Conservation (phyloP, 495 filamentous ascomycete genomes). For the Cercophora samala region DNA sequence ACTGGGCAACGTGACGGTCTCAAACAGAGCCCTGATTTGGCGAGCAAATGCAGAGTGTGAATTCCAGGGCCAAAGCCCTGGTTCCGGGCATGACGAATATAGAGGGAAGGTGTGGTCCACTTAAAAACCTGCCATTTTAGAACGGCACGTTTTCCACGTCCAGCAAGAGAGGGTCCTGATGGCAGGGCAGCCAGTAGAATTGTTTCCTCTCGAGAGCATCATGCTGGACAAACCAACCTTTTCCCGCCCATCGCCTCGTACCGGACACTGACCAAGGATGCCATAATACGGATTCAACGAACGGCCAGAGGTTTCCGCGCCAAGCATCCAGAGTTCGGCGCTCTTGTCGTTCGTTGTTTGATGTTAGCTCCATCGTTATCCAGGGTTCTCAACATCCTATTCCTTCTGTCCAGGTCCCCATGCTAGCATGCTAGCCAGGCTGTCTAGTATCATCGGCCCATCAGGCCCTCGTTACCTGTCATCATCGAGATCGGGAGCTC, state of each 20-base stretch:
- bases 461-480: neutral
- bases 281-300: neutral
- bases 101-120: slow-evolving; percentile 7
- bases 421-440: neutral
- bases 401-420: neutral
- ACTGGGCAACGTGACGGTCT: slow-evolving; percentile 27
- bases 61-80: neutral
- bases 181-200: slow-evolving; percentile 5
- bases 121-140: slow-evolving; percentile 14
- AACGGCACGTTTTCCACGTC: slow-evolving; percentile 6
- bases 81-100: slow-evolving; percentile 5
- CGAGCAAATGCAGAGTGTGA: slow-evolving; percentile 10
- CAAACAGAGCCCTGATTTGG: slow-evolving; percentile 25
- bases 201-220: neutral
- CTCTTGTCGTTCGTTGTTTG: slow-evolving; percentile 5
- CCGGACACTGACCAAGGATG: slow-evolving; percentile 10
- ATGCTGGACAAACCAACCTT: neutral
- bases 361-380: slow-evolving; percentile 2
- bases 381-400: neutral
- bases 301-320: neutral
- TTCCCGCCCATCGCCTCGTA: neutral
- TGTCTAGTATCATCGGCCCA: neutral
- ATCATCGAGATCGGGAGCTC: neutral
- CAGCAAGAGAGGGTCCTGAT: neutral
- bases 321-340: slow-evolving; percentile 1